Percentiles rank a stretch among this genome's conserved stretches.
Conservation (phyloP, 129 eudicot species). For the carrot (Daucus carota) region DH1_v3.0 NC_030386.2:5519001-5519500, state of each 20-base stretch:
- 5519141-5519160: constrained; percentile 64
- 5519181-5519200: no score
- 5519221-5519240: no score
- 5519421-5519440: constrained; percentile 43
- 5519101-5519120: constrained; percentile 55
- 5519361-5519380: constrained; percentile 41
- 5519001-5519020: no score
- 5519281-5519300: constrained; percentile 51
- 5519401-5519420: constrained; percentile 60
- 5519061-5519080: constrained; percentile 58
- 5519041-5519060: constrained; percentile 82
- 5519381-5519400: constrained; percentile 59
- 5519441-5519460: constrained; percentile 34
- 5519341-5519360: constrained; percentile 37
- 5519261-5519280: constrained; percentile 34
- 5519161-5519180: constrained; percentile 42
- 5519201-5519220: no score
- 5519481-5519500: constrained; percentile 42
- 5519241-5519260: neutral
- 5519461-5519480: constrained; percentile 36
- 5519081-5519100: constrained; percentile 91
- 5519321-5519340: constrained; percentile 30
- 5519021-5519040: no score
- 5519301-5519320: constrained; percentile 26
- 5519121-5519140: constrained; percentile 53